Evolutionary conservation across 2,329 filamentous ascomycete species (phyloP).

Genomic region (Fusarium miscanthi): DNA sequence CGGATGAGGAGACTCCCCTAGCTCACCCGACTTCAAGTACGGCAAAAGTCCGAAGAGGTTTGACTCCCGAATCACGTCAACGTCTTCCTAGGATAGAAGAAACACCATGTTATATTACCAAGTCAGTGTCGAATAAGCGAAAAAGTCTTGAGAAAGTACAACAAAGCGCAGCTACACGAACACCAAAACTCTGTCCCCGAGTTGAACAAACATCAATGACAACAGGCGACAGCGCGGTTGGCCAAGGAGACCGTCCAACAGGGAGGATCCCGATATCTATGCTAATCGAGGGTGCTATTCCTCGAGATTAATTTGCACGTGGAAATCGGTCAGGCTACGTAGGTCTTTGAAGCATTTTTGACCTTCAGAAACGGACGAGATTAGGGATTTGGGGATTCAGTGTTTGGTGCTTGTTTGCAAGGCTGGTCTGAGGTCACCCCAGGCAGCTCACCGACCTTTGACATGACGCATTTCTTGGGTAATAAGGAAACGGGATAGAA

Average conservation of each 20-base stretch:
- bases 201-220: not conserved
- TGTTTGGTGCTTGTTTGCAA: not conserved
- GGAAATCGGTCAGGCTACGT: accelerated
- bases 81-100: accelerated
- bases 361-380: no score
- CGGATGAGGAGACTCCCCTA: not conserved
- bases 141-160: accelerated
- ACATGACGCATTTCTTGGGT: accelerated
- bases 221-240: not conserved
- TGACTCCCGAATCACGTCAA: not conserved
- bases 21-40: no score
- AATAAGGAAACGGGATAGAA: not conserved
- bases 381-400: no score
- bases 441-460: no score
- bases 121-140: accelerated
- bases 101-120: no score
- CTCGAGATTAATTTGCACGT: accelerated
- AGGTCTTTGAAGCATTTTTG: no score
- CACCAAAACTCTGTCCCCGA: no score
- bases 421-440: no score
- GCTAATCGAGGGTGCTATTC: not conserved
- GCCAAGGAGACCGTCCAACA: not conserved
- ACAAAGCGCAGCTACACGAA: not conserved
- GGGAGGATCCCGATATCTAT: not conserved
- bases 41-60: accelerated